These are phyloP conservation scores for Trametes elegans DNA, from an alignment of 768 basidiomycete genomes.

Conservation along the genomic window DNA sequence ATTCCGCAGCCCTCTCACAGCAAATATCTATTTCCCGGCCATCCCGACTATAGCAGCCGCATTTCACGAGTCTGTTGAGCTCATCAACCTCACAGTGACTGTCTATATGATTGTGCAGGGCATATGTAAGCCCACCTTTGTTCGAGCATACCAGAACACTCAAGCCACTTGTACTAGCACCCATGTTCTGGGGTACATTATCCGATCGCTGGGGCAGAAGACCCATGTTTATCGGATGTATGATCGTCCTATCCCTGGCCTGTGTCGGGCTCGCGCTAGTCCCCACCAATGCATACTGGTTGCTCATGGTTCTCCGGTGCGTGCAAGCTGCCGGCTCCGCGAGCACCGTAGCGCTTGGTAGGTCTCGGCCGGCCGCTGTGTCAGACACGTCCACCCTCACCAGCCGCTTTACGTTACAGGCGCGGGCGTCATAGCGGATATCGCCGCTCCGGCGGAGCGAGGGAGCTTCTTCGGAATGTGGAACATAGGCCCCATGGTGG, in stretches of 20 bases:
- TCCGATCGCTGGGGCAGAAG: constrained; percentile 67
- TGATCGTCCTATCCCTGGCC: constrained; percentile 59
- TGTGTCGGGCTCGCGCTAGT: constrained; percentile 61
- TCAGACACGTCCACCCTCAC: not conserved
- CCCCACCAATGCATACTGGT: constrained; percentile 67
- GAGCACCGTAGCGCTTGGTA: constrained; percentile 74
- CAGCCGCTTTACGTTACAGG: constrained; percentile 37
- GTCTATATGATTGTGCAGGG: constrained; percentile 74
- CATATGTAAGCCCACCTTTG: constrained; percentile 54
- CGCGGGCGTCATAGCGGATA: constrained; percentile 77
- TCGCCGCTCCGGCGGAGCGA: constrained; percentile 68
- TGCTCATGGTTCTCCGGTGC: constrained; percentile 76
- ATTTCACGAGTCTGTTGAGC: constrained; percentile 64
- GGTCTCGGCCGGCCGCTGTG: not conserved
- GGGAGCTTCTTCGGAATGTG: constrained; percentile 74
- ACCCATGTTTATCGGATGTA: constrained; percentile 59
- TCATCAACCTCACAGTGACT: constrained; percentile 80
- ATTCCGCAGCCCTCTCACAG: constrained; percentile 41
- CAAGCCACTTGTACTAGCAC: constrained; percentile 36
- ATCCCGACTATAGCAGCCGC: constrained; percentile 63
- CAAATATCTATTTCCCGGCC: constrained; percentile 78
- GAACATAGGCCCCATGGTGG: constrained; percentile 62
- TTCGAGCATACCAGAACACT: no score
- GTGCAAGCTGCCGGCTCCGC: constrained; percentile 79
- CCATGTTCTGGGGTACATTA: constrained; percentile 62